A percentile compares a stretch with the other conserved stretches of the same genome.
Conservation (phyloP, 1,284 basidiomycete species). For the Leccinum variabile region DNA sequence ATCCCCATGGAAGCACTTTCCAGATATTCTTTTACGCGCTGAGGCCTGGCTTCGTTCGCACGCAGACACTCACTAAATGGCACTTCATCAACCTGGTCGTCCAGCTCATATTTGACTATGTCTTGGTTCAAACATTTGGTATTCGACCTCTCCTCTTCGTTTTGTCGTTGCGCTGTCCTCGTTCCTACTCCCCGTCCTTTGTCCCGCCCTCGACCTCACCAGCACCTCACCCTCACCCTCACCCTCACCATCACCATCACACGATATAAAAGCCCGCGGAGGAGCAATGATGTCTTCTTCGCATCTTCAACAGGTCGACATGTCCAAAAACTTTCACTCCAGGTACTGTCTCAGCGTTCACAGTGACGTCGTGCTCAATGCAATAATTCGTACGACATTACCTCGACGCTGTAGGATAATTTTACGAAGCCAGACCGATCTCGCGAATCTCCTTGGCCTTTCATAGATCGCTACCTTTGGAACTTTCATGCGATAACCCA, state of each 20-base stretch:
- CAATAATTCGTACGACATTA: slow-evolving; percentile 83
- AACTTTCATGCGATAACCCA: slow-evolving; percentile 19
- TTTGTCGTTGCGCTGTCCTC: too few relatives aligned
- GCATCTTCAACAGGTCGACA: slow-evolving; percentile 97
- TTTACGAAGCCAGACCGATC: slow-evolving; percentile 55
- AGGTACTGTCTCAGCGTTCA: slow-evolving; percentile 53
- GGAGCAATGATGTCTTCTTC: slow-evolving; percentile 82
- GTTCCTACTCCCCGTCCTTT: too few relatives aligned
- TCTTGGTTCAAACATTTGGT: slow-evolving; percentile 66
- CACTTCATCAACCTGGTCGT: slow-evolving; percentile 76
- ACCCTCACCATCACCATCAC: slow-evolving; percentile 36
- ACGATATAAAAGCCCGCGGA: slow-evolving; percentile 82
- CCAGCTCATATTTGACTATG: slow-evolving; percentile 74
- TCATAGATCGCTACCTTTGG: slow-evolving; percentile 30
- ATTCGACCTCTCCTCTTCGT: slow-evolving; percentile 23
- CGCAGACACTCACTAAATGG: slow-evolving; percentile 82
- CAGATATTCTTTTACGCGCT: slow-evolving; percentile 98
- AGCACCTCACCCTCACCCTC: too few relatives aligned
- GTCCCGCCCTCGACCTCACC: too few relatives aligned
- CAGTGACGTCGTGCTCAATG: slow-evolving; percentile 4
- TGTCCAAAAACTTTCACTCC: slow-evolving; percentile 99
- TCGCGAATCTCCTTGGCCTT: slow-evolving; percentile 47
- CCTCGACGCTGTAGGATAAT: slow-evolving; percentile 92
- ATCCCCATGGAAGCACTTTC: slow-evolving; percentile 67
- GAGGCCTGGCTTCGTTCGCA: slow-evolving; percentile 90